These are phyloP conservation scores for Solanum microdontum DNA, from an alignment of 257 asterid species.

Conservation along the genomic window DNA sequence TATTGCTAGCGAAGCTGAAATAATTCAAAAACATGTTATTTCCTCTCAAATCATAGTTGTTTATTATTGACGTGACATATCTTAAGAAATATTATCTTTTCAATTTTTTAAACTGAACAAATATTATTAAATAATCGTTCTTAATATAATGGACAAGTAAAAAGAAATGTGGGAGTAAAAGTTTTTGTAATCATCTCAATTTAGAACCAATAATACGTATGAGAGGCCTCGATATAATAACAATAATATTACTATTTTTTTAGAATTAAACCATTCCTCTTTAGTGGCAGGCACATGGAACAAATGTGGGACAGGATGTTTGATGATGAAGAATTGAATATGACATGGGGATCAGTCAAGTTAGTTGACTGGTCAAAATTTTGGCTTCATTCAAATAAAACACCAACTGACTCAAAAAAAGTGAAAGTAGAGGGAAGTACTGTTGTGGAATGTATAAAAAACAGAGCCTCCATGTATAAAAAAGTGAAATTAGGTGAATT, in stretches of 20 bases:
- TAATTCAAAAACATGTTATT: not conserved
- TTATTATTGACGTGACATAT: too few species aligned
- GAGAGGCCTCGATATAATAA: not conserved
- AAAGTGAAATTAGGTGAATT: not conserved
- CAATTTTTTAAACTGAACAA: too few species aligned
- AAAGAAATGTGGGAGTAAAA: not conserved
- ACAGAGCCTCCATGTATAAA: not conserved
- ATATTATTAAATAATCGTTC: too few species aligned
- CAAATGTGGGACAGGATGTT: not conserved
- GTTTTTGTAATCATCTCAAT: not conserved
- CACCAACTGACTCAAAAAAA: not conserved
- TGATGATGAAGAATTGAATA: not conserved
- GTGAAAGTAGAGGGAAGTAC: not conserved
- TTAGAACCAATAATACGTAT: not conserved
- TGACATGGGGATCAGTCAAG: not conserved
- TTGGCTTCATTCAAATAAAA: not conserved
- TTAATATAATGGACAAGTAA: too few species aligned
- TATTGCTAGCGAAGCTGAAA: not conserved
- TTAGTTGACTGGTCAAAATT: not conserved
- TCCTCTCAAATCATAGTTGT: accelerated
- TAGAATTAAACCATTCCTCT: not conserved
- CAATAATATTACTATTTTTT: not conserved
- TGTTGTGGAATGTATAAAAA: not conserved
- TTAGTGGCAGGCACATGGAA: not conserved
- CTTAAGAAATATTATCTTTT: too few species aligned